These are phyloP conservation scores for Theobroma grandiflorum DNA, from an alignment of 441 rosid genomes.

Conservation along the genomic window DNA sequence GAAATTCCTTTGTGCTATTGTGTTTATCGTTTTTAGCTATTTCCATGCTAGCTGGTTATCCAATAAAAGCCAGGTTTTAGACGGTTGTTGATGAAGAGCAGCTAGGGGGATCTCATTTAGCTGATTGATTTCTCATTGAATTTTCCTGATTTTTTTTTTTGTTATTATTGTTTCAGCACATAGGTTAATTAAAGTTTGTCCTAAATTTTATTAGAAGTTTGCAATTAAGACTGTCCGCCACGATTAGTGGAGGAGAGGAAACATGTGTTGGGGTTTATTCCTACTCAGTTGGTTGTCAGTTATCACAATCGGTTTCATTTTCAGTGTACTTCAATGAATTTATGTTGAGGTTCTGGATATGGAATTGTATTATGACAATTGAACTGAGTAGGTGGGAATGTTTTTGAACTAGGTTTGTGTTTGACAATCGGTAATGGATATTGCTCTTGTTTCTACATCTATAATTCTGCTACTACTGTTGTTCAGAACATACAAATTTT, in stretches of 20 bases:
- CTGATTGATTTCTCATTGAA: background rate
- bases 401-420: background rate
- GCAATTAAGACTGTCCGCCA: background rate
- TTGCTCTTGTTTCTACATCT: background rate
- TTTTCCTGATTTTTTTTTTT: slow-evolving; percentile 12
- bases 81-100: slow-evolving; percentile 9
- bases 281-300: background rate
- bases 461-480: background rate
- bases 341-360: background rate
- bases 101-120: background rate
- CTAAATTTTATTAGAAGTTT: background rate
- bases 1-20: background rate
- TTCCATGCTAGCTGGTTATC: slow-evolving; percentile 1
- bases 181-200: background rate
- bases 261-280: background rate
- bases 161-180: slow-evolving; percentile 5
- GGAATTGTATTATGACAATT: background rate
- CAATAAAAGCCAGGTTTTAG: background rate
- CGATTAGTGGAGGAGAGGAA: background rate
- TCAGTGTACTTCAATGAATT: background rate
- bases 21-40: background rate
- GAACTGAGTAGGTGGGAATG: background rate
- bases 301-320: background rate
- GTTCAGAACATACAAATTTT: background rate
- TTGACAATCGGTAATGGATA: background rate